Evolutionary conservation across 306 rosid species (phyloP).

Genomic region (Quercus bicolor): DNA sequence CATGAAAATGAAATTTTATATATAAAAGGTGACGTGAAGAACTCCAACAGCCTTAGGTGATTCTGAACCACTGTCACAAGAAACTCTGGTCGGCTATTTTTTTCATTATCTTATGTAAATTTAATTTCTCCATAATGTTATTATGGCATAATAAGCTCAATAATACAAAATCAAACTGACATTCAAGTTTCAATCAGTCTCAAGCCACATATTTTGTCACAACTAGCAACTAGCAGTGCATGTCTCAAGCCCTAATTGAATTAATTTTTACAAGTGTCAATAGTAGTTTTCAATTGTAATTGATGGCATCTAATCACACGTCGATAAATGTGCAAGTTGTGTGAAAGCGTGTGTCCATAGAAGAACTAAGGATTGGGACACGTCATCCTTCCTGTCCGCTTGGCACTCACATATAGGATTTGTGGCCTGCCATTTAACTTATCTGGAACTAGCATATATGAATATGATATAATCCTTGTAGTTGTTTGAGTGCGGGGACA

Average conservation of each 20-base stretch:
- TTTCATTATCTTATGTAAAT: conserved; percentile 2
- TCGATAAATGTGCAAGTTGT: no score
- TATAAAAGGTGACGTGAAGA: conserved; percentile 74
- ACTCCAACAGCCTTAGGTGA: conserved; percentile 57
- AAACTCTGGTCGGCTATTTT: conserved; percentile 59
- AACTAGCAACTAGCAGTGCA: no score
- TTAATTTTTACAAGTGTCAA: no score
- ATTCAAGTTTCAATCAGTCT: background rate
- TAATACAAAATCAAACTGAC: background rate
- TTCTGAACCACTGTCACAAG: conserved; percentile 55
- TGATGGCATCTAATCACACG: no score
- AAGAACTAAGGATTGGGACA: background rate
- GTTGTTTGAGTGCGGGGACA: conserved; percentile 23
- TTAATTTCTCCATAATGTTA: background rate
- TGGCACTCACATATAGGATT: conserved; percentile 19
- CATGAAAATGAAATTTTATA: conserved; percentile 48
- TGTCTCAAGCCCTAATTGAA: no score
- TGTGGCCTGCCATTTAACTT: conserved; percentile 5
- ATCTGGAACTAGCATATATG: background rate
- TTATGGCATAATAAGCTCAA: conserved; percentile 6
- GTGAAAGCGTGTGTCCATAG: no score
- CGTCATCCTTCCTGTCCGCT: conserved; percentile 43
- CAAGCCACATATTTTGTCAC: no score
- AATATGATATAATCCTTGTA: conserved; percentile 14
- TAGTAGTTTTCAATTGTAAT: no score